Conservation (phyloP, 108 stramenopile species). For the Bacterosira constricta region DNA sequence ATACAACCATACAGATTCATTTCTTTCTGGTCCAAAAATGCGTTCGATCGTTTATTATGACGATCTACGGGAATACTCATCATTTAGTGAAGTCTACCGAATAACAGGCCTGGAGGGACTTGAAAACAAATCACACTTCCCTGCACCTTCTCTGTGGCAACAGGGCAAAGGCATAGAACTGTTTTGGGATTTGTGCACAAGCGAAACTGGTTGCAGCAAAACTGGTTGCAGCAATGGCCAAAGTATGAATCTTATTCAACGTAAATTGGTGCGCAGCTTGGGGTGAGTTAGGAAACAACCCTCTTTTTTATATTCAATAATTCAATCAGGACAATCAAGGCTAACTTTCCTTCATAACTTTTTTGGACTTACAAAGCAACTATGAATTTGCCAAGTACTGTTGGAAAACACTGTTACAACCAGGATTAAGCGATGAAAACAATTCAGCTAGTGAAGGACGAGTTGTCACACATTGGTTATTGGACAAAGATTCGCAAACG, state of each 20-base stretch:
- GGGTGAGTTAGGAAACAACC: no score
- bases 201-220: constrained; percentile 28
- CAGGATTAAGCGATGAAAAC: neutral
- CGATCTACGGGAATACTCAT: constrained; percentile 15
- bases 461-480: constrained; percentile 13
- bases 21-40: constrained; percentile 9
- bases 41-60: constrained; percentile 1
- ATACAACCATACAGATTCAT: constrained; percentile 1
- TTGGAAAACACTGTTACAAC: constrained; percentile 35
- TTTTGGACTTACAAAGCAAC: constrained; percentile 8
- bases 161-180: constrained; percentile 26
- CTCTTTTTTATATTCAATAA: no score
- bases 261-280: constrained; percentile 4
- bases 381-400: constrained; percentile 46
- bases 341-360: neutral
- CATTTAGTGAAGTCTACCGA: neutral
- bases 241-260: constrained; percentile 15
- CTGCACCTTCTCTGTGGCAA: constrained; percentile 24
- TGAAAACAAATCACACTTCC: neutral
- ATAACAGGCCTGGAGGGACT: neutral
- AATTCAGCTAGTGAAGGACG: neutral
- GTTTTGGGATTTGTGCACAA: constrained; percentile 34
- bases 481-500: constrained; percentile 13
- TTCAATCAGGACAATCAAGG: no score
- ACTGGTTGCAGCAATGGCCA: constrained; percentile 19